Evolutionary conservation across 2,329 filamentous ascomycete genomes (phyloP), one percentile per base, ranked within the genome.

Genomic region (Colletotrichum sidae): DNA sequence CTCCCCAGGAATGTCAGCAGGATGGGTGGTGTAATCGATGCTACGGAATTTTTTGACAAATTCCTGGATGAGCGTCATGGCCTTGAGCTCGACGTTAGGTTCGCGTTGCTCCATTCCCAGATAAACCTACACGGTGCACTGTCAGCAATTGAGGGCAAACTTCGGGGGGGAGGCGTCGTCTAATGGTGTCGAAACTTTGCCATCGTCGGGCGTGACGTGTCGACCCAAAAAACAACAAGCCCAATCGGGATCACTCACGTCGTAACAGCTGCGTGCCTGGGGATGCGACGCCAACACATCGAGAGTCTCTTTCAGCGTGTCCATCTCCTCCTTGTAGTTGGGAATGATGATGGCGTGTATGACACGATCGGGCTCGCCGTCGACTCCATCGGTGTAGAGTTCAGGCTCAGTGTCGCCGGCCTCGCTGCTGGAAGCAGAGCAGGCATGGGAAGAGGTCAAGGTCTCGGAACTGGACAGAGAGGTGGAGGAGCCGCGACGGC

Each of bases 51-150:
- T 87, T 71, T 86, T 86, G 68, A 84, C 78, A 70, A 91, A 92
- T 65, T 86, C 84, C 51, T 86, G 82, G n/a, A 89, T 83, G 13
- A 92, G 80, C 8, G 80, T 81, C 64, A 83, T 79, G 10, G 90
- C 90, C 76, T 92, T 92, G 52, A 83, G 76, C 65, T 87, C 84
- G 10, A 83, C 86, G 51, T 86, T 83, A 54, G 79, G 78, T 73
- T 93, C 90, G 63, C 90, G 87, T 70, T 89, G 80, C 73, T 92
- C 90, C 90, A 92, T 92, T 25, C 87, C 90, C 37, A 93, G 82
- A 72, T 89, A 92, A 57, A 93, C 80, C 90, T 92, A 67, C 42
- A 11, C 38, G 35, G 52, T 34, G 25, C 38, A 42, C 33, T 9
- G 44, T 68, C 60, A 67, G 70, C 69, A 41, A 69, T 68, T 9